phyloP scores from a whole-genome alignment of 78 protist species.

The Dictyostelium citrinum region DNA sequence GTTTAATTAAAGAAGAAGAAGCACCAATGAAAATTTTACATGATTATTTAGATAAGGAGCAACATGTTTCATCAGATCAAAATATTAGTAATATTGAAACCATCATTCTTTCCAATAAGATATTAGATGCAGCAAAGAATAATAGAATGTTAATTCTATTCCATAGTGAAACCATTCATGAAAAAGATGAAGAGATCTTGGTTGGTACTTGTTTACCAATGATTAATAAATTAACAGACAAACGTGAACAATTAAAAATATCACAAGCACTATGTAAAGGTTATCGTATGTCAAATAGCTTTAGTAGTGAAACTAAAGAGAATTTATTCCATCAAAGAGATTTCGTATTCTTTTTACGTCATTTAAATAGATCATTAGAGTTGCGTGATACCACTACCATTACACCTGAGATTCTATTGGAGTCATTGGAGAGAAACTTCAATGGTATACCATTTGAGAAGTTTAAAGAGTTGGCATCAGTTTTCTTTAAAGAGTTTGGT shows the following conservation, averaged over 20 bases:
- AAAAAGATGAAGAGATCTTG: conserved; percentile 1
- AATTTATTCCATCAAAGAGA: conserved; percentile 69
- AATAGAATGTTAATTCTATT: conserved; percentile 53
- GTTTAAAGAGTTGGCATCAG: conserved; percentile 7
- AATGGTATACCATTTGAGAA: conserved; percentile 12
- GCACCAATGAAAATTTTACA: conserved; percentile 58
- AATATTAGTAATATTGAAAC: neutral
- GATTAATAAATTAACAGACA: neutral
- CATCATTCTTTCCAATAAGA: conserved; percentile 42
- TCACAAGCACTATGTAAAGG: conserved; percentile 14
- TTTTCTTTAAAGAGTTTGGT: conserved; percentile 13
- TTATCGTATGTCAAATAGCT: neutral
- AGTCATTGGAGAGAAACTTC: conserved; percentile 57
- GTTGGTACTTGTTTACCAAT: conserved; percentile 29
- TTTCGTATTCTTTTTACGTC: conserved; percentile 67
- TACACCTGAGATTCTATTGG: conserved; percentile 13
- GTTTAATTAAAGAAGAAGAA: conserved; percentile 29
- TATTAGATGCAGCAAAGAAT: conserved; percentile 68
- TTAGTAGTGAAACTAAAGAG: neutral
- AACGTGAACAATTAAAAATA: neutral
- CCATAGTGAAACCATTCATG: conserved; percentile 18
- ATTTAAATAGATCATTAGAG: neutral
- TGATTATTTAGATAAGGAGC: conserved; percentile 55
- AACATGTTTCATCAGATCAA: conserved; percentile 6
- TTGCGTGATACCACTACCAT: neutral